Evolutionary conservation across 345 rosid genomes (phyloP).

Genomic region (Gossypium bickii): DNA sequence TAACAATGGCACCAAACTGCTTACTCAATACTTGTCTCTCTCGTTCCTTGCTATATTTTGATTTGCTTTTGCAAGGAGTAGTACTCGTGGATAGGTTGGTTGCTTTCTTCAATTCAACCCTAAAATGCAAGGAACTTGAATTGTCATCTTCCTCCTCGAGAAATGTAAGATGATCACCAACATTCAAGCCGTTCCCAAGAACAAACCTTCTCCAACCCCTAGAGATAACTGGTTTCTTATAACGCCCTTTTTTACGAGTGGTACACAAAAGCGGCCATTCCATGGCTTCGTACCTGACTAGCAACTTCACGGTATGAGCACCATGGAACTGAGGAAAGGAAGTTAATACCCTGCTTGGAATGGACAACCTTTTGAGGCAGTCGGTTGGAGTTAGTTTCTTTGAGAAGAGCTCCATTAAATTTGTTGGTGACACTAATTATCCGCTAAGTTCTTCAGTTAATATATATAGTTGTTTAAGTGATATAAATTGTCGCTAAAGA

Average conservation of each 20-base stretch:
- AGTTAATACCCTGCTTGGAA: not conserved
- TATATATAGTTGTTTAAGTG: no score
- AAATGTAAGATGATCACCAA: not conserved
- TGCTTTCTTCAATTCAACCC: not conserved
- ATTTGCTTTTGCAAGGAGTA: no score
- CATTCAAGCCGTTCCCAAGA: conserved; percentile 1
- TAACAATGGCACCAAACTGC: no score
- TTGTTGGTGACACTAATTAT: not conserved
- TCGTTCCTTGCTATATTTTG: no score
- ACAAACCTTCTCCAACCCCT: conserved; percentile 4
- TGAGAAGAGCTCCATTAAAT: conserved; percentile 15
- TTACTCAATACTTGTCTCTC: no score
- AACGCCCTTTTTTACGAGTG: not conserved
- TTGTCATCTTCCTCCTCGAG: not conserved
- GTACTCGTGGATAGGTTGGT: no score
- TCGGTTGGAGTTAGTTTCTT: conserved; percentile 6
- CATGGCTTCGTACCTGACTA: not conserved
- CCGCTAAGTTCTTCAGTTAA: not conserved
- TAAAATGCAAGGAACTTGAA: not conserved
- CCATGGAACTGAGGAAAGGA: not conserved
- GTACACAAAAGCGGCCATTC: conserved; percentile 4
- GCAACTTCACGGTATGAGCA: not conserved
- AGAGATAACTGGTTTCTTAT: conserved; percentile 6
- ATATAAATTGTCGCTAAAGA: not conserved
- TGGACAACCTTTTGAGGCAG: conserved; percentile 2